phyloP scores from a whole-genome alignment of 2,329 filamentous ascomycete genomes.

The Trichoderma sp. region DNA sequence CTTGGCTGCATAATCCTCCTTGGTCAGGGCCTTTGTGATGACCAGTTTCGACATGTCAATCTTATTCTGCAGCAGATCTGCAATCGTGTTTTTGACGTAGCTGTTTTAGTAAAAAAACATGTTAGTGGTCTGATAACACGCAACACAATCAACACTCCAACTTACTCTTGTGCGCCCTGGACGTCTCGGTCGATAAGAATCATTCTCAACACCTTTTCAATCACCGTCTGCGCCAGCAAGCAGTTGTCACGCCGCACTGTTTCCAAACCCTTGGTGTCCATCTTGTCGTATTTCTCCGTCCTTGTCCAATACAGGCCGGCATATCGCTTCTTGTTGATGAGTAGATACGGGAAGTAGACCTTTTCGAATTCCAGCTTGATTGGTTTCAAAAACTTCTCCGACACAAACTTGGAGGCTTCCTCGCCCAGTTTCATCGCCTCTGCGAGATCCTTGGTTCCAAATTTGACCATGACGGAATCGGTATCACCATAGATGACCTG shows the following conservation, averaged over 20 bases:
- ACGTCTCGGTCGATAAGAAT: conserved; percentile 92
- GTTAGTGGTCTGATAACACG: conserved; percentile 40
- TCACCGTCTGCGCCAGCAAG: conserved; percentile 90
- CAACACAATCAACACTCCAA: conserved; percentile 29
- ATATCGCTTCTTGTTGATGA: conserved; percentile 99
- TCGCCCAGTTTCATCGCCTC: conserved; percentile 95
- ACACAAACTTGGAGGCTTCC: conserved; percentile 86
- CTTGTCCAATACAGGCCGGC: conserved; percentile 98
- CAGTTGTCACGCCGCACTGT: conserved; percentile 98
- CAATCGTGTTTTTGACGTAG: conserved; percentile 95
- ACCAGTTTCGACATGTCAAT: conserved; percentile 99
- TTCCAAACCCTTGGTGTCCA: conserved; percentile 99
- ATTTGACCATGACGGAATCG: conserved; percentile 99
- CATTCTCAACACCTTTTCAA: conserved; percentile 94
- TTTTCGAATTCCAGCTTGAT: conserved; percentile 99
- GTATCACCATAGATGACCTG: conserved; percentile 99
- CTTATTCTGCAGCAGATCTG: conserved; percentile 94
- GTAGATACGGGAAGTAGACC: conserved; percentile 94
- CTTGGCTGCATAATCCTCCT: conserved; percentile 84
- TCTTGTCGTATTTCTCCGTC: conserved; percentile 94
- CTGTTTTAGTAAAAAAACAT: conserved; percentile 46
- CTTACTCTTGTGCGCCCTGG: conserved; percentile 88
- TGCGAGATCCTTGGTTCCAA: conserved; percentile 81
- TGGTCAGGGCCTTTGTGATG: conserved; percentile 95
- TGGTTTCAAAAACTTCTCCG: conserved; percentile 88